Evolutionary conservation across 176 grass and related monocot species (phyloP).

Genomic region (Ampelocalamus luodianensis): DNA sequence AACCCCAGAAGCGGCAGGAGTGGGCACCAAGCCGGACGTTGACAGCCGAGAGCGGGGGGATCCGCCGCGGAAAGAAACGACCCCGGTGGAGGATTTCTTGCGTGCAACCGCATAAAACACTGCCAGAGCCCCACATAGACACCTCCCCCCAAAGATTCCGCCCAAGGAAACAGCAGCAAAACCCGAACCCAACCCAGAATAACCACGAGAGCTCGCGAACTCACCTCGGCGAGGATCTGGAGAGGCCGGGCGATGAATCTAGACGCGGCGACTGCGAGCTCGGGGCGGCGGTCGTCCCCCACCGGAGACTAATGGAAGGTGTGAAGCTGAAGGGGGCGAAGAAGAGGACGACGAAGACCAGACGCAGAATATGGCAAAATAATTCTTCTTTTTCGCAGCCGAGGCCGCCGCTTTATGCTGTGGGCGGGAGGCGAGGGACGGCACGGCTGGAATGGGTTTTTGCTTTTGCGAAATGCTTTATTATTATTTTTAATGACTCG

Average conservation of each 20-base stretch:
- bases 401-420: background rate
- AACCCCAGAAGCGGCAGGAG: constrained; percentile 22
- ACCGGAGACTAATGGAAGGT: constrained; percentile 23
- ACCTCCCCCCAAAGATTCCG: constrained; percentile 37
- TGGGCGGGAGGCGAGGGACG: background rate
- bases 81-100: constrained; percentile 41
- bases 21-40: constrained; percentile 35
- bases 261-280: background rate
- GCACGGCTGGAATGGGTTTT: constrained; percentile 9
- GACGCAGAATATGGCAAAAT: background rate
- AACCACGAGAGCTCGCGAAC: background rate
- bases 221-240: constrained; percentile 34
- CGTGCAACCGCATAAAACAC: constrained; percentile 39
- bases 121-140: constrained; percentile 21
- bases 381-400: background rate
- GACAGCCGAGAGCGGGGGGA: constrained; percentile 8
- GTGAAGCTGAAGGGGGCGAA: constrained; percentile 28
- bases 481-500: background rate
- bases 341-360: constrained; percentile 30
- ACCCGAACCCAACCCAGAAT: background rate
- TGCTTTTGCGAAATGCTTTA: background rate
- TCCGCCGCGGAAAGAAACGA: constrained; percentile 25
- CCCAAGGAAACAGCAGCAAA: constrained; percentile 3
- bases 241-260: background rate
- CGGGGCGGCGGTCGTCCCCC: constrained; percentile 34